phyloP scores from a whole-genome alignment of 2,329 filamentous ascomycete species.

The Pseudogymnoascus sp. region DNA sequence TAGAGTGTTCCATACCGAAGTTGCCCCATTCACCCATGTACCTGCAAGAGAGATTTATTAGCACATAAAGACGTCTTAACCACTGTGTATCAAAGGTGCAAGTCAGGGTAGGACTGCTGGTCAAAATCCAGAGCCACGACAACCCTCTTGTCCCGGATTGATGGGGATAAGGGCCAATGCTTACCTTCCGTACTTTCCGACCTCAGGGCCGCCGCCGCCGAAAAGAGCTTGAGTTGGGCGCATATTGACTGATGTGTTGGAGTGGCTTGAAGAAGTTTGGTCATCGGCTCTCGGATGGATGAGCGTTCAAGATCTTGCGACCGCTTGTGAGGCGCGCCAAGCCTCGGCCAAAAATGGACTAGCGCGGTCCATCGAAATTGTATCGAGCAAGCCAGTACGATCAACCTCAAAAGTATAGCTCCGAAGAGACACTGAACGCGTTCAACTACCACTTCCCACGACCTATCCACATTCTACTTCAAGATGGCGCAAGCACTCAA shows the following conservation, averaged over 20 bases:
- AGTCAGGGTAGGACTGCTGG: background rate
- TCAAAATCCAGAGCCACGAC: background rate
- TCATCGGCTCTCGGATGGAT: conserved; percentile 16
- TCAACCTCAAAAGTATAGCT: conserved; percentile 10
- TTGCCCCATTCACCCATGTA: conserved; percentile 29
- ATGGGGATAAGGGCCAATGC: conserved; percentile 14
- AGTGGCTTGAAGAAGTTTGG: conserved; percentile 13
- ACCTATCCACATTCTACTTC: conserved; percentile 11
- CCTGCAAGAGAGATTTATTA: conserved; percentile 15
- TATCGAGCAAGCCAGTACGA: conserved; percentile 14
- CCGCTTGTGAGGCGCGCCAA: conserved; percentile 18
- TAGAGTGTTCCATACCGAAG: conserved; percentile 25
- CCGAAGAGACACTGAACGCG: conserved; percentile 1
- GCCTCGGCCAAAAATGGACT: conserved; percentile 16
- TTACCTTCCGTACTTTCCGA: conserved; percentile 32
- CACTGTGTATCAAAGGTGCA: background rate
- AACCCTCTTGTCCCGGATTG: background rate
- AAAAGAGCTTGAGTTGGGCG: conserved; percentile 27
- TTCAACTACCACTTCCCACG: conserved; percentile 2
- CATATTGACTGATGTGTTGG: conserved; percentile 24
- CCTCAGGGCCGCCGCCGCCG: conserved; percentile 24
- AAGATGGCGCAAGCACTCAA: conserved; percentile 48
- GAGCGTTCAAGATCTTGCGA: conserved; percentile 12
- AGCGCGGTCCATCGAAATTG: conserved; percentile 25
- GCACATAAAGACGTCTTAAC: background rate